phyloP scores from a whole-genome alignment of 768 basidiomycete genomes.

The Tulasnella sp. region DNA sequence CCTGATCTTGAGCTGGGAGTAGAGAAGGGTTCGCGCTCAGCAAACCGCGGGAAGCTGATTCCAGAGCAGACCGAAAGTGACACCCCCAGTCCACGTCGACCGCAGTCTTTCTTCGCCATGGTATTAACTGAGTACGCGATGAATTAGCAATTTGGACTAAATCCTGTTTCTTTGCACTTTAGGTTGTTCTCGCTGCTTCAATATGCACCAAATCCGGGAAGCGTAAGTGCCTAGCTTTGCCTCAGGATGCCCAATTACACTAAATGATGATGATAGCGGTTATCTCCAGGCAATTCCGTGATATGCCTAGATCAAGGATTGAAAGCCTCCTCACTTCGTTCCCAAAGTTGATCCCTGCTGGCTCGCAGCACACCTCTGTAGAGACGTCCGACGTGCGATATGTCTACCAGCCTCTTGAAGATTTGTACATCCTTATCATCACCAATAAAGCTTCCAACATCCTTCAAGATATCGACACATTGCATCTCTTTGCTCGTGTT shows the following conservation, averaged over 20 bases:
- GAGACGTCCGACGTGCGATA: conserved; percentile 95
- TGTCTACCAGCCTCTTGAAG: conserved; percentile 95
- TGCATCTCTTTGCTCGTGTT: conserved; percentile 91
- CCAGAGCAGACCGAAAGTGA: background rate
- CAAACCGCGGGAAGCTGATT: conserved; percentile 20
- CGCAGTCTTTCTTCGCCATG: background rate
- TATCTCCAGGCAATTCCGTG: conserved; percentile 93
- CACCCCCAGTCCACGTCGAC: conserved; percentile 23
- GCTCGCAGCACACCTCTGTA: conserved; percentile 95
- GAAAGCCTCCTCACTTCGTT: conserved; percentile 96
- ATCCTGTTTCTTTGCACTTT: background rate
- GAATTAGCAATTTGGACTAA: background rate
- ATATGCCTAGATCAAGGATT: conserved; percentile 88
- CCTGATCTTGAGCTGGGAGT: background rate
- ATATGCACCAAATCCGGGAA: conserved; percentile 96
- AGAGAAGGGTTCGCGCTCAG: conserved; percentile 15
- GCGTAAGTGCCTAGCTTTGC: conserved; percentile 56
- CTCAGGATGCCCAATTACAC: conserved; percentile 12
- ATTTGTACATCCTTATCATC: conserved; percentile 95
- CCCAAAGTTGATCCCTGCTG: conserved; percentile 94
- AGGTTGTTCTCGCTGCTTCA: conserved; percentile 93
- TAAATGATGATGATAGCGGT: conserved; percentile 63
- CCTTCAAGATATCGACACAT: conserved; percentile 94
- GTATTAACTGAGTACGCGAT: background rate
- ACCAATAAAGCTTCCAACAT: conserved; percentile 99